Evolutionary conservation across 1,139 yeast species (phyloP).

Genomic region (Geotrichum bryndzae): DNA sequence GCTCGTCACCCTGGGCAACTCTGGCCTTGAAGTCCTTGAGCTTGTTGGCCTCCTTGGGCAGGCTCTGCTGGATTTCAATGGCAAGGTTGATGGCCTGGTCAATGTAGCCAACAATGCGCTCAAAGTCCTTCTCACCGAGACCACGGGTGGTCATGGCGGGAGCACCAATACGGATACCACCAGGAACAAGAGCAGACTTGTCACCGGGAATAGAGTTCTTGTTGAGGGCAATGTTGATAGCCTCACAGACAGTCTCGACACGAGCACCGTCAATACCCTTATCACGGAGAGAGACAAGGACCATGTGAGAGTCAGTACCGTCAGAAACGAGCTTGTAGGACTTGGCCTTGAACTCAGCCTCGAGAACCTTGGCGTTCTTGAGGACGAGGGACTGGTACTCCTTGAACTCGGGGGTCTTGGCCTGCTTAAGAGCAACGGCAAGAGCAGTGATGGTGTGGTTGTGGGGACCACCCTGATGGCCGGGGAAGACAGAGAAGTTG

Average conservation of each 20-base stretch:
- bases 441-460: conserved; percentile 95
- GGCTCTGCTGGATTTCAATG: conserved; percentile 59
- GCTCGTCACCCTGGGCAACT: conserved; percentile 63
- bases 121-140: conserved; percentile 70
- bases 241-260: conserved; percentile 84
- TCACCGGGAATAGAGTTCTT: conserved; percentile 97
- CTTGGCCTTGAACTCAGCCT: conserved; percentile 55
- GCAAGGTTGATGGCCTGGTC: conserved; percentile 77
- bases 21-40: conserved; percentile 90
- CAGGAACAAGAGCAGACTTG: conserved; percentile 88
- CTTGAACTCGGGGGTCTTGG: conserved; percentile 76
- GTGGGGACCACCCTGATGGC: conserved; percentile 99
- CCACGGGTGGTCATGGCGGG: conserved; percentile 99
- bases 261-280: conserved; percentile 93
- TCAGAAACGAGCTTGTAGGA: conserved; percentile 80
- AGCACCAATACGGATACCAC: conserved; percentile 93
- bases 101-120: conserved; percentile 69
- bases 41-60: conserved; percentile 83
- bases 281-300: conserved; percentile 76
- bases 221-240: conserved; percentile 88
- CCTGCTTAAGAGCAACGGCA: conserved; percentile 91
- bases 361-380: conserved; percentile 72
- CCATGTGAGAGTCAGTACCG: conserved; percentile 94
- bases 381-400: conserved; percentile 80
- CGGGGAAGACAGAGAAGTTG: conserved; percentile 96